A percentile compares a stretch with the other conserved stretches of the same genome.
Conservation (phyloP, 768 basidiomycete species). For the Agrocybe chaxingu region DNA sequence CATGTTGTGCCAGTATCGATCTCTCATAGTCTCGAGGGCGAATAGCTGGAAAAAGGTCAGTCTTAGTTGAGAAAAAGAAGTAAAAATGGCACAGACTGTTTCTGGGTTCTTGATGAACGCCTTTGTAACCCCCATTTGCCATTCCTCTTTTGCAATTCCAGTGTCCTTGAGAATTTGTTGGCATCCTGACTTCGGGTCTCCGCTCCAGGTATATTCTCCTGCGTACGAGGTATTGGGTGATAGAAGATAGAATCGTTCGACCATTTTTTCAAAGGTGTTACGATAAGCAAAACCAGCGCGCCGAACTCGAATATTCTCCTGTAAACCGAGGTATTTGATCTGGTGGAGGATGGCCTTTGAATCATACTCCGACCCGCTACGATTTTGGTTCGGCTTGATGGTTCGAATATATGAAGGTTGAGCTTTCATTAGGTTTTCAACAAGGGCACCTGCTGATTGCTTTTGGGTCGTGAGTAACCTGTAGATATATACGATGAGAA, state of each 20-base stretch:
- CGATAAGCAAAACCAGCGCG: slow-evolving; percentile 97
- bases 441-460: slow-evolving; percentile 92
- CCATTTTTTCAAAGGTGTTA: slow-evolving; percentile 99
- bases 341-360: slow-evolving; percentile 95
- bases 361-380: slow-evolving; percentile 90
- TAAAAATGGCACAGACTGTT: slow-evolving; percentile 54
- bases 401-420: slow-evolving; percentile 98
- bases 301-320: slow-evolving; percentile 97
- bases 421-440: slow-evolving; percentile 96
- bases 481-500: background rate
- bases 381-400: slow-evolving; percentile 98
- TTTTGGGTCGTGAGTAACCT: slow-evolving; percentile 22
- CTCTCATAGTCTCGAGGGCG: slow-evolving; percentile 97
- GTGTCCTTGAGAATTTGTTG: slow-evolving; percentile 91
- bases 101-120: slow-evolving; percentile 99
- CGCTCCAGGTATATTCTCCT: slow-evolving; percentile 96
- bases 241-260: slow-evolving; percentile 94
- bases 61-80: background rate
- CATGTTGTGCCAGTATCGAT: slow-evolving; percentile 99
- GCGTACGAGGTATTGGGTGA: slow-evolving; percentile 96
- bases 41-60: slow-evolving; percentile 64
- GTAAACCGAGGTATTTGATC: slow-evolving; percentile 97
- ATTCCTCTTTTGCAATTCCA: slow-evolving; percentile 94
- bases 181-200: slow-evolving; percentile 88
- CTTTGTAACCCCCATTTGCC: slow-evolving; percentile 99